Evolutionary conservation across 352 stramenopile species (phyloP).

Genomic region (Globisporangium iwayamae): DNA sequence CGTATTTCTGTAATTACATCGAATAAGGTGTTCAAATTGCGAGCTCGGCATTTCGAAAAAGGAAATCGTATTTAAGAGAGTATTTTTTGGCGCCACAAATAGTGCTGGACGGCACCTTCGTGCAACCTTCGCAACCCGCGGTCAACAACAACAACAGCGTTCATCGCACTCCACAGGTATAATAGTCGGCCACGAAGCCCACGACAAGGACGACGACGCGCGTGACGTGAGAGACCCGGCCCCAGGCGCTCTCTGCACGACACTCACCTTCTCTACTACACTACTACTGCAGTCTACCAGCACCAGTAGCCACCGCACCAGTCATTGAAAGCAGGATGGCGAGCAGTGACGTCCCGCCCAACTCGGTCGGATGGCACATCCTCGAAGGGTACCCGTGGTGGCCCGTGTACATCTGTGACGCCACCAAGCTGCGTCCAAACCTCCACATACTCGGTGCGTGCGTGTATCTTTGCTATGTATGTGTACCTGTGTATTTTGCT

Average conservation of each 20-base stretch:
- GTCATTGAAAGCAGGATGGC: neutral
- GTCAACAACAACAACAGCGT: no score
- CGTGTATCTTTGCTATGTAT: no score
- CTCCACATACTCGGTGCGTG: conserved; percentile 55
- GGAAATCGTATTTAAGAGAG: no score
- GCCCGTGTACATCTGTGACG: conserved; percentile 84
- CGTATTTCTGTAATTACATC: no score
- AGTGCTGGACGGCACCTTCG: no score
- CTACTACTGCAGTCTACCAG: neutral
- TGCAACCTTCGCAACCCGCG: no score
- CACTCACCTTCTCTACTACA: neutral
- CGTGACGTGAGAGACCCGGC: neutral
- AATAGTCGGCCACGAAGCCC: neutral
- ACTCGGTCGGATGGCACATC: conserved; percentile 84
- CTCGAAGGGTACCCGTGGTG: conserved; percentile 84
- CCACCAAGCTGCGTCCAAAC: conserved; percentile 63
- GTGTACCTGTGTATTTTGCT: neutral
- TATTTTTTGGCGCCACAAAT: neutral
- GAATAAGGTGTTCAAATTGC: no score
- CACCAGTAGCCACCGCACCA: neutral
- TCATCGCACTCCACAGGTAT: neutral
- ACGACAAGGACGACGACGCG: neutral
- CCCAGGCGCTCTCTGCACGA: neutral
- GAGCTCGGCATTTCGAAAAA: no score
- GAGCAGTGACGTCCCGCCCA: conserved; percentile 25